Conservation (phyloP, 148 eudicot genomes). For the Vaccinium darrowii region DNA sequence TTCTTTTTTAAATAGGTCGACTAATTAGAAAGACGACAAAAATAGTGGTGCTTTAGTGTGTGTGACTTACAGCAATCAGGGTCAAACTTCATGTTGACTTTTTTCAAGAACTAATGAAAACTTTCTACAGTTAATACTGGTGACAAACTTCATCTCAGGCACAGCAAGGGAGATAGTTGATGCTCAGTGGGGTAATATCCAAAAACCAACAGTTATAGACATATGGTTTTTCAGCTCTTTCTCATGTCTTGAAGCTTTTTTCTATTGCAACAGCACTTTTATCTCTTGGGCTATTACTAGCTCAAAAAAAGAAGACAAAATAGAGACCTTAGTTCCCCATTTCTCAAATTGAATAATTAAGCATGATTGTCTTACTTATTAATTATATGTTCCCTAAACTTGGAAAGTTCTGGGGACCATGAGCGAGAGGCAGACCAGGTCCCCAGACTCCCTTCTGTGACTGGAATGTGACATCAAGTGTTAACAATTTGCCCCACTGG, state of each 20-base stretch:
- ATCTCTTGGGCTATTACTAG: not conserved
- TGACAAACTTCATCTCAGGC: not conserved
- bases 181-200: not conserved
- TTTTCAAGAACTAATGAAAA: not conserved
- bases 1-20: not conserved
- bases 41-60: not conserved
- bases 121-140: not conserved
- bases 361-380: not conserved
- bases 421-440: not conserved
- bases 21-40: not conserved
- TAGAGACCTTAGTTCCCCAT: not conserved
- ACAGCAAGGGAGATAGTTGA: not conserved
- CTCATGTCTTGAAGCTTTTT: conserved; percentile 13
- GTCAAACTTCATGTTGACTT: not conserved
- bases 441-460: not conserved
- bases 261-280: not conserved
- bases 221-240: not conserved
- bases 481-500: not conserved
- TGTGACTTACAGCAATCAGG: not conserved
- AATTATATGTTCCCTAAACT: not conserved
- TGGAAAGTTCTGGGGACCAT: not conserved
- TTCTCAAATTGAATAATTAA: not conserved
- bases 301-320: not conserved
- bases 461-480: not conserved
- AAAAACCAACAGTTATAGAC: not conserved